A percentile compares a stretch with the other conserved stretches of the same genome.
These are phyloP conservation scores for Colletotrichum euphorbiae DNA, from an alignment of 2,329 filamentous ascomycete species.

Conservation along the genomic window DNA sequence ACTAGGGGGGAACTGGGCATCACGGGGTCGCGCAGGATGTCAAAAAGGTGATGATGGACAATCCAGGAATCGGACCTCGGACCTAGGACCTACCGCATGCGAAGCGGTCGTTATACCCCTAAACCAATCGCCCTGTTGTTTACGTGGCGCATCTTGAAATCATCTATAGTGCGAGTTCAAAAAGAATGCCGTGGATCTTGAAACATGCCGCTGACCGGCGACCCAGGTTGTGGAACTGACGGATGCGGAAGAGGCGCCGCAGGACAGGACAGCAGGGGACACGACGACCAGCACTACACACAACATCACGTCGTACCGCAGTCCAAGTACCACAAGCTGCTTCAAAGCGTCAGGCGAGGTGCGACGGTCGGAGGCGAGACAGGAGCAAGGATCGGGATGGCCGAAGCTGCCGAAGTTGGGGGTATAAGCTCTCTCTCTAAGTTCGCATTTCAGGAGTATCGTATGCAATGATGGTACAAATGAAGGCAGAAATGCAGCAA, in stretches of 20 bases:
- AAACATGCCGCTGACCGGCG: background rate
- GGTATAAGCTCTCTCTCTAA: slow-evolving; percentile 20
- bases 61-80: background rate
- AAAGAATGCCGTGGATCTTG: background rate
- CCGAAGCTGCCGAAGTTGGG: background rate
- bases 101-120: background rate
- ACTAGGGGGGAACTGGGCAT: too few species aligned
- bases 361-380: background rate
- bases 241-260: background rate
- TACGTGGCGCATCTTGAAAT: accelerated
- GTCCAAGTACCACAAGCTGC: background rate
- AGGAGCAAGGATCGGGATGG: background rate
- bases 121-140: background rate
- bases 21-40: background rate
- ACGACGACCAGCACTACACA: background rate
- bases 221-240: background rate
- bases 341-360: background rate
- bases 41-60: background rate
- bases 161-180: accelerated
- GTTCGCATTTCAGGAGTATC: slow-evolving; percentile 24
- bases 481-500: background rate
- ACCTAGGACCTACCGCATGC: background rate
- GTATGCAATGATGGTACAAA: slow-evolving; percentile 26
- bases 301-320: too few species aligned
- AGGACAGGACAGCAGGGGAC: accelerated